Conservation (phyloP, 2,329 filamentous ascomycete genomes). For the Trichophaea hybrida region DNA sequence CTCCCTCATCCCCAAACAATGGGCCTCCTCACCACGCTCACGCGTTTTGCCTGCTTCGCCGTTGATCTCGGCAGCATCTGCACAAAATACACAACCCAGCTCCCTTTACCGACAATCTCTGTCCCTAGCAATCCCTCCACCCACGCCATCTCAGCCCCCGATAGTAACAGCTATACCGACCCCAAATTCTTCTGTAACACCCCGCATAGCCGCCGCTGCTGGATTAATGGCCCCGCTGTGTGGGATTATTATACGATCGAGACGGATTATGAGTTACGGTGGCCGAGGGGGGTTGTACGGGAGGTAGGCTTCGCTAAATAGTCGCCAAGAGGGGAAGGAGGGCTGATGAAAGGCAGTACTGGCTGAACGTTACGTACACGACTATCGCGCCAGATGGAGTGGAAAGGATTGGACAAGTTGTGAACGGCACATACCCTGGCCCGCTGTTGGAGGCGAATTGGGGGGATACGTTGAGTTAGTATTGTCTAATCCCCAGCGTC, state of each 20-base stretch:
- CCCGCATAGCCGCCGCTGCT: background rate
- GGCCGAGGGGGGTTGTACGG: background rate
- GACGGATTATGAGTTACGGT: background rate
- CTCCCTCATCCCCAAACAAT: background rate
- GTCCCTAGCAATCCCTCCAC: background rate
- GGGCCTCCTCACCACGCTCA: background rate
- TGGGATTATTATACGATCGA: background rate
- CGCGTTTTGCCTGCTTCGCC: background rate
- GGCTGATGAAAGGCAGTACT: slow-evolving; percentile 8
- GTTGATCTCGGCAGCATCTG: background rate
- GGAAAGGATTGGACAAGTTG: slow-evolving; percentile 29
- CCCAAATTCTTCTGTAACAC: background rate
- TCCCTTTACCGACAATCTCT: too few relatives aligned
- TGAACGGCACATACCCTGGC: slow-evolving; percentile 53
- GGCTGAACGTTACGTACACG: slow-evolving; percentile 10
- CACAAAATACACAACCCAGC: background rate
- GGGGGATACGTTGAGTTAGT: slow-evolving; percentile 35
- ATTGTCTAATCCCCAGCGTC: too few relatives aligned
- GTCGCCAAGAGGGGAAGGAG: background rate
- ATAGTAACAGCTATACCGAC: background rate
- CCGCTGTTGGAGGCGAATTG: slow-evolving; percentile 52
- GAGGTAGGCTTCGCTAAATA: background rate
- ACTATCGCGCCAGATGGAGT: slow-evolving; percentile 12
- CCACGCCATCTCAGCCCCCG: background rate
- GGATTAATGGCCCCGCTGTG: background rate